Conservation (phyloP, 1,284 basidiomycete species). For the Ustilago bromivora region DNA sequence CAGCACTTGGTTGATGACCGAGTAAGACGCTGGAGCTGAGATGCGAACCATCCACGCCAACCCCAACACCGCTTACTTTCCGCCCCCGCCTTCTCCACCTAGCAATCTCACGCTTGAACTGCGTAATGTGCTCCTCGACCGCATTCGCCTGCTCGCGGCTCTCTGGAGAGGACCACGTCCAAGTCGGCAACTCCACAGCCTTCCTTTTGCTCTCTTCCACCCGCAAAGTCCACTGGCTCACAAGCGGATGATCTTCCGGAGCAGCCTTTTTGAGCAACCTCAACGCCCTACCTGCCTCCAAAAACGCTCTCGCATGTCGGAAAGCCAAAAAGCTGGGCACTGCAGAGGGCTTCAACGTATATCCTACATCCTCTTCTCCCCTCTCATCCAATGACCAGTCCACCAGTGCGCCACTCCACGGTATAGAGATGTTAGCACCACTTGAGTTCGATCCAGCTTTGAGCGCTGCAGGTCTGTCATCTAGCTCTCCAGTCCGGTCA, state of each 20-base stretch:
- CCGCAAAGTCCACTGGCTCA: conserved; percentile 31
- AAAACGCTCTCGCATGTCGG: conserved; percentile 41
- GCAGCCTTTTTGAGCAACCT: conserved; percentile 56
- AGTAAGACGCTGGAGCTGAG: conserved; percentile 12
- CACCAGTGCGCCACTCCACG: conserved; percentile 54
- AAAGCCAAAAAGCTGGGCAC: conserved; percentile 51
- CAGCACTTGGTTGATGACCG: not conserved
- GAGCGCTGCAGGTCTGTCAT: conserved; percentile 12
- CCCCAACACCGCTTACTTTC: conserved; percentile 1
- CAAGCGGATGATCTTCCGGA: conserved; percentile 53
- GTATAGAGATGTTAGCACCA: conserved; percentile 15
- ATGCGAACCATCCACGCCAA: conserved; percentile 12
- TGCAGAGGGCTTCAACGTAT: conserved; percentile 49
- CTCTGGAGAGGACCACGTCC: conserved; percentile 33
- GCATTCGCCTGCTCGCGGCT: conserved; percentile 13
- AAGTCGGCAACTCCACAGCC: conserved; percentile 37
- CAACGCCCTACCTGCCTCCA: conserved; percentile 56
- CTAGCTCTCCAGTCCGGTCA: conserved; percentile 42
- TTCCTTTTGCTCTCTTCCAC: not conserved
- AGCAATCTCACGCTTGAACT: conserved; percentile 42
- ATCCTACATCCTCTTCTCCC: conserved; percentile 56
- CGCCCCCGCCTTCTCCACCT: conserved; percentile 40
- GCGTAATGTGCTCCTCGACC: conserved; percentile 27
- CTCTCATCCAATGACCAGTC: conserved; percentile 56
- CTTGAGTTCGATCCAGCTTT: conserved; percentile 9